Evolutionary conservation across 805 yeast genomes (phyloP), one percentile per base, ranked within the genome.

Genomic region (Komagataella populi): DNA sequence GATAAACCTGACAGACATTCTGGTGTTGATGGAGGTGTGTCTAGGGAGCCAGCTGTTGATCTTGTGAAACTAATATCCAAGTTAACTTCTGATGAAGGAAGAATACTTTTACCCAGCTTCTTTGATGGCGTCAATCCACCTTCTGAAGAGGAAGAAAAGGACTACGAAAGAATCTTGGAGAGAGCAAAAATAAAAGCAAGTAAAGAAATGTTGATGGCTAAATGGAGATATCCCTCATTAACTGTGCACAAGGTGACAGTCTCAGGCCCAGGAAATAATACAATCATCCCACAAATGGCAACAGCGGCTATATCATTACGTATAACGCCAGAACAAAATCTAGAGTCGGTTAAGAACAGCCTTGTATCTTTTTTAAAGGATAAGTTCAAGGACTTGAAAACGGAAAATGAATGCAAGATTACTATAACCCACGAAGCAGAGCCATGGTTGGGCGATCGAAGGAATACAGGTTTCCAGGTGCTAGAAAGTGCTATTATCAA

Each of bases 11-110:
- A 93, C 64, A 71, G 95, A 53, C 99, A 93, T 63, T 87, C 97
- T 0, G 99, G 99, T 55, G 93, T 93, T 7, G 95, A 89, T 67
- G 99, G 99, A 50, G 98, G 98, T 53, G 82, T 84, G 6, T 77
- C 80, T 54, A 74, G 84, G 52, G 99, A 91, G 59, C 97, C 99
- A 2, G 82, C 95, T 0, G 78, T 87, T 69, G 98, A 91, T 61
- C 66, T 91, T 64, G 75, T 90, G 45, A 84, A 82, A 50, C 60
- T 91, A 16, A 67, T 90, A 20, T 76, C 91, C 1, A 76, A 78
- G 50, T 69, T 91, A 51, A 77, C 81, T 44, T 80, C 78, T 50
- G 70, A 73, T 30, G 67, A 72, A 39, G 83, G 84, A 6, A 67
- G 65, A 49, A 78, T 85, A 6, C 60, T 65, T 23, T 72, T 90